phyloP scores from a whole-genome alignment of 495 filamentous ascomycete genomes.

The Aspergillus incahuasiensis region DNA sequence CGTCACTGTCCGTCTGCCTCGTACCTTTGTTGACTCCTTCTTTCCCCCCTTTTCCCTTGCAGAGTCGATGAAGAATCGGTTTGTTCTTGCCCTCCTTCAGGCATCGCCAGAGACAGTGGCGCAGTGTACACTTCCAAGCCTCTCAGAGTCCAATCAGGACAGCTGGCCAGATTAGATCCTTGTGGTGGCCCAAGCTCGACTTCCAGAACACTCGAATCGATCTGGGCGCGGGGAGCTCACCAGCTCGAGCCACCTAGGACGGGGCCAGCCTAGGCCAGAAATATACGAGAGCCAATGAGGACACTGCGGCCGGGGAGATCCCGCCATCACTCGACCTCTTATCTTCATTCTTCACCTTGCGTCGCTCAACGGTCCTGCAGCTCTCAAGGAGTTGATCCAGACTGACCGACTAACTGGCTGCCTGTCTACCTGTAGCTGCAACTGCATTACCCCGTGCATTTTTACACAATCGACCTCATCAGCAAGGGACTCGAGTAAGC shows the following conservation, averaged over 20 bases:
- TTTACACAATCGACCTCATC: neutral
- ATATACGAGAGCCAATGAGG: neutral
- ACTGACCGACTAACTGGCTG: neutral
- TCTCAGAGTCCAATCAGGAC: neutral
- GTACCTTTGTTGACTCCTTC: neutral
- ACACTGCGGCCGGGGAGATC: constrained; percentile 8
- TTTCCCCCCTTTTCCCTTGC: neutral
- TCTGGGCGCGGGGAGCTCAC: constrained; percentile 3
- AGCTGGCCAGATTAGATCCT: neutral
- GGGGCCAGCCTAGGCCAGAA: neutral
- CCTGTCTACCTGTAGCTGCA: neutral
- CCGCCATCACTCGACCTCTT: neutral
- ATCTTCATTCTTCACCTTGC: neutral
- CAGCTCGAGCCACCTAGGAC: neutral
- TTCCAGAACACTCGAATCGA: constrained; percentile 16
- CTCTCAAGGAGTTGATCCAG: neutral
- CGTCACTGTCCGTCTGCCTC: too few relatives aligned
- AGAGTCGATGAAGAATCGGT: neutral
- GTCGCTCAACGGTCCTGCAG: constrained; percentile 1
- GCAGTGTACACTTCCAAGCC: neutral
- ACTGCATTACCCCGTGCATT: too few relatives aligned
- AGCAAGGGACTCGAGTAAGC: neutral
- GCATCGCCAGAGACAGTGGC: neutral
- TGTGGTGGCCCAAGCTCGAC: neutral
- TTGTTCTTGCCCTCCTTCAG: neutral